These are phyloP conservation scores for Suillus bovinus DNA, from an alignment of 768 basidiomycete genomes.

Conservation along the genomic window DNA sequence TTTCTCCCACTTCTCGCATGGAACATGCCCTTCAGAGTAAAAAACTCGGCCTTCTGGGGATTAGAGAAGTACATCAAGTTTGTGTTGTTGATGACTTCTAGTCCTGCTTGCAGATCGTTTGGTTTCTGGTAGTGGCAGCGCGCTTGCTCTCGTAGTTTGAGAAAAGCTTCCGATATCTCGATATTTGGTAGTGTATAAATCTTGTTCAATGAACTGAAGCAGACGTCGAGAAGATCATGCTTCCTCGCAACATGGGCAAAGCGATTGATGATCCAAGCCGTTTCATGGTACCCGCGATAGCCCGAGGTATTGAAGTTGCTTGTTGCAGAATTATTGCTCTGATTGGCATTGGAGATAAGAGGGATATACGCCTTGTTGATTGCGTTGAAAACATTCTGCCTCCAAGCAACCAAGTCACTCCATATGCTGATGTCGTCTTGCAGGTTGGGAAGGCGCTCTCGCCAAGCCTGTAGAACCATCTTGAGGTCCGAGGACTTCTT, in stretches of 20 bases:
- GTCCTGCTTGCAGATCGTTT: constrained; percentile 87
- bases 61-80: constrained; percentile 97
- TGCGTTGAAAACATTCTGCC: constrained; percentile 96
- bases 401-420: constrained; percentile 99
- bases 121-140: constrained; percentile 97
- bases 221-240: constrained; percentile 94
- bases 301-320: constrained; percentile 79
- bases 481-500: constrained; percentile 95
- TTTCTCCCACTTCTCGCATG: constrained; percentile 81
- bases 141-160: constrained; percentile 98
- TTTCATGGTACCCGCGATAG: constrained; percentile 97
- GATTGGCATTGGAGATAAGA: constrained; percentile 65
- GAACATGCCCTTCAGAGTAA: constrained; percentile 99
- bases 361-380: constrained; percentile 97
- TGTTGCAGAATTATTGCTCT: constrained; percentile 48
- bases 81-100: constrained; percentile 99
- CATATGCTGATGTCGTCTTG: constrained; percentile 98
- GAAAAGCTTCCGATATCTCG: constrained; percentile 98
- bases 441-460: constrained; percentile 92
- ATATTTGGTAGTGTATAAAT: constrained; percentile 99
- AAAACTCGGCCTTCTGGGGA: constrained; percentile 96
- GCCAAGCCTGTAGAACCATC: constrained; percentile 95
- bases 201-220: constrained; percentile 91
- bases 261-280: constrained; percentile 99
- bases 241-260: constrained; percentile 98